These are phyloP conservation scores for Pontederia paniculata DNA, from an alignment of 176 grass and related monocot species.

Conservation along the genomic window DNA sequence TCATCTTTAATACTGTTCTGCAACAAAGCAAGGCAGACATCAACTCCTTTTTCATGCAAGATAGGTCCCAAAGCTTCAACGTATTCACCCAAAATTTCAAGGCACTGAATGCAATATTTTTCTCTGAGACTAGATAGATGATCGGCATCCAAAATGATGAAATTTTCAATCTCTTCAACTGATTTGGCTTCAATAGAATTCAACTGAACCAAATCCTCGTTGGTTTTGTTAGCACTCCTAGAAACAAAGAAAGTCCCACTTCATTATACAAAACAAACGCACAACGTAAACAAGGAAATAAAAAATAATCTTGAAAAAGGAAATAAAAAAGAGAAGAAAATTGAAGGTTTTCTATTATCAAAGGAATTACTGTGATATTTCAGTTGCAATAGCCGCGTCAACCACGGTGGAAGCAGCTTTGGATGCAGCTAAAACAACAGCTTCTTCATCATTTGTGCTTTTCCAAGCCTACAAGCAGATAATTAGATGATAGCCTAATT, in stretches of 20 bases:
- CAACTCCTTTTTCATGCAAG: conserved; percentile 94
- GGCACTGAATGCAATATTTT: conserved; percentile 88
- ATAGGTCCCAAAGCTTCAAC: conserved; percentile 96
- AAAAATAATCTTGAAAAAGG: no score
- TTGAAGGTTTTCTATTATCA: no score
- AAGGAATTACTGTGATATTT: conserved; percentile 47
- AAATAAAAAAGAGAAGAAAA: no score
- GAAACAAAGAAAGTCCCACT: background rate
- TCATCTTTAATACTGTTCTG: conserved; percentile 60
- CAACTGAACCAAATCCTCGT: conserved; percentile 21
- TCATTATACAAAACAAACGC: background rate
- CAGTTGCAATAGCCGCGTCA: conserved; percentile 83
- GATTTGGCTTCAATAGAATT: conserved; percentile 38
- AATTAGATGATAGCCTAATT: no score
- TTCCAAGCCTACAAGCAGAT: conserved; percentile 65
- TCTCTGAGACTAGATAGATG: conserved; percentile 58
- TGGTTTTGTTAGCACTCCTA: conserved; percentile 34
- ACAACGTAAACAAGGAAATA: no score
- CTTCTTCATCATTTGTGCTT: conserved; percentile 51
- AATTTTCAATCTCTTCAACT: conserved; percentile 60
- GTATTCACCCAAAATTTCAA: conserved; percentile 83
- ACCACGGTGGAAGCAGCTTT: conserved; percentile 79
- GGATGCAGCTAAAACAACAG: conserved; percentile 48
- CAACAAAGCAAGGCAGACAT: conserved; percentile 75
- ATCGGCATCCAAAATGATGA: conserved; percentile 51